These are phyloP conservation scores for Monosporascus sp. DNA, from an alignment of 2,329 filamentous ascomycete species.

Conservation along the genomic window DNA sequence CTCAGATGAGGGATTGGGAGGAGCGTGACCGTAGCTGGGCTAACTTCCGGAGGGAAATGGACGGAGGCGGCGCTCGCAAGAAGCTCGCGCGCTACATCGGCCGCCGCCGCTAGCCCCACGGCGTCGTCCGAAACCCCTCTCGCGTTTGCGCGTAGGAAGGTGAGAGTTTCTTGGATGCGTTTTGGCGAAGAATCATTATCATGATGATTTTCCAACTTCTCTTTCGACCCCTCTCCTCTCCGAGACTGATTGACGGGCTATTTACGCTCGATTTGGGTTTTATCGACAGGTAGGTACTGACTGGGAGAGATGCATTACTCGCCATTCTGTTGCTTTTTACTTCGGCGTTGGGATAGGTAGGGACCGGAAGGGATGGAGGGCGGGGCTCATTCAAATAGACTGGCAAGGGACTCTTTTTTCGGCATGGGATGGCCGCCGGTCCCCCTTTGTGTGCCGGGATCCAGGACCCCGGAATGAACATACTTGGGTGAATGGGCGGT, in stretches of 20 bases:
- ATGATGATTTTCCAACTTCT: not conserved
- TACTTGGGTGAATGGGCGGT: conserved; percentile 9
- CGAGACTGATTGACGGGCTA: not conserved
- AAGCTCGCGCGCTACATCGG: conserved; percentile 38
- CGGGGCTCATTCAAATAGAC: too few species aligned
- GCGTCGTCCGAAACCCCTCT: too few species aligned
- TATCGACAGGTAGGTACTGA: too few species aligned
- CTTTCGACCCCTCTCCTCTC: conserved; percentile 10
- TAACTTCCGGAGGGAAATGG: conserved; percentile 34
- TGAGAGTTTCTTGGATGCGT: too few species aligned
- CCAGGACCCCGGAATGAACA: not conserved
- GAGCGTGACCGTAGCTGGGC: conserved; percentile 46
- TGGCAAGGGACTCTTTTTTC: not conserved
- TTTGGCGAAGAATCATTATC: too few species aligned
- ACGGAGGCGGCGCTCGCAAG: conserved; percentile 27
- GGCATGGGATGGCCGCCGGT: not conserved
- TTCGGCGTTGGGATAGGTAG: conserved; percentile 6
- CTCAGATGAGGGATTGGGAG: conserved; percentile 46
- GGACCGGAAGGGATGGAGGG: not conserved
- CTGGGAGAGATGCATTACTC: not conserved
- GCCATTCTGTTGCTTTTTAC: not conserved
- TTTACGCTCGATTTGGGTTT: too few species aligned
- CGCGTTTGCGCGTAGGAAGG: too few species aligned
- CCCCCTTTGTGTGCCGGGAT: not conserved
- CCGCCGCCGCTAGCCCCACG: conserved; percentile 6